Base-by-base conservation (phyloP, 208 protist genomes). In the Phytomonas francai region DNA sequence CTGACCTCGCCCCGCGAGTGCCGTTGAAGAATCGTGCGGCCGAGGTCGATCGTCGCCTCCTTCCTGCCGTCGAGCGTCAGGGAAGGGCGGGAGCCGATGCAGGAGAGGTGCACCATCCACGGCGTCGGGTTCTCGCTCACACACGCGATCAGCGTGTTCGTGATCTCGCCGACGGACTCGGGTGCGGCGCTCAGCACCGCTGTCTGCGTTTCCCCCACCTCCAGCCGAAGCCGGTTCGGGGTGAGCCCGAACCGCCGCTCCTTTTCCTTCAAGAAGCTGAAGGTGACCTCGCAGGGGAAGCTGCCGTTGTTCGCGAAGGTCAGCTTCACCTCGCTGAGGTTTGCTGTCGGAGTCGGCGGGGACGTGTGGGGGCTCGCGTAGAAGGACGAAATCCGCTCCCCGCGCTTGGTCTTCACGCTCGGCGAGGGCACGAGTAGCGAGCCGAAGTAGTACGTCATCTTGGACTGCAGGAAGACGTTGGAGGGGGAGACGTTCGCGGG, bases 391-490 rank as follows among this genome's bases (percentile, higher is more conserved):
- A 14, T 14, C 12, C 39, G 39, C 3, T 45, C 39, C 39, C 39
- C 39, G 19, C 39, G 39, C 39, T 11, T 2, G 11, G 12, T 11
- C 39, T 45, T 45, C 19, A 27, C 63, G 4, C 5, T 54, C 36
- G 78, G 82, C 11, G 58, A 72, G 4, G 81, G 73, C 30, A 97
- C 77, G 9, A 98, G 90, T 36, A 98, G 81, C 9, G 97, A 89
- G 12, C 97, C 97, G 83, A 98, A 98, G 70, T 98, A 93, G 74
- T 97, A 98, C 0, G 80, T 32, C 16, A 83, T 75, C 73, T 84
- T 89, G 14, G 79, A 78, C 19, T 70, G 63, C 33, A 93, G 16
- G 77, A 86, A 94, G 25, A 85, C 84, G 62, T 87, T 88, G n/a
- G 86, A 73, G 25, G 77, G 31, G 36, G 70, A 72, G 45, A 65